These are phyloP conservation scores for Hamamelis virginiana DNA, from an alignment of 164 flowering plant genomes.

Conservation along the genomic window DNA sequence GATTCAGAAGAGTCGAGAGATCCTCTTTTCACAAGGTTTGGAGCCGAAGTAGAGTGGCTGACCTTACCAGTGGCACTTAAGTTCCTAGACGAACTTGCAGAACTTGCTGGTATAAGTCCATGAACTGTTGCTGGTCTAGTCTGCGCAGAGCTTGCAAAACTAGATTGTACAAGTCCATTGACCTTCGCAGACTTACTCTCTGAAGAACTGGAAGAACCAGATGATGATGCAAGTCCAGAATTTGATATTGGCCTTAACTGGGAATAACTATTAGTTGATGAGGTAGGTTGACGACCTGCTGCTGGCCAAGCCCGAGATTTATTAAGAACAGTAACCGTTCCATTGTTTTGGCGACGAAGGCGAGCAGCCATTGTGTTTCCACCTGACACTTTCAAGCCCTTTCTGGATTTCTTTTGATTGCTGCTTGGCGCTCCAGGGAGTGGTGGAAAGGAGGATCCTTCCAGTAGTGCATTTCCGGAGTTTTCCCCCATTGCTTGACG, in stretches of 20 bases:
- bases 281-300: constrained; percentile 28
- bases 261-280: constrained; percentile 14
- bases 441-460: constrained; percentile 83
- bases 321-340: constrained; percentile 29
- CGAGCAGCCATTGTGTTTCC: constrained; percentile 71
- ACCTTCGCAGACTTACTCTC: constrained; percentile 10
- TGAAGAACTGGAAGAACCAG: constrained; percentile 9
- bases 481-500: constrained; percentile 63
- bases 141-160: constrained; percentile 35
- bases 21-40: constrained; percentile 47
- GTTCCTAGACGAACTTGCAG: constrained; percentile 28
- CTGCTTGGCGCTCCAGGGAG: constrained; percentile 43
- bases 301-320: constrained; percentile 40
- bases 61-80: constrained; percentile 29
- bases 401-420: constrained; percentile 34
- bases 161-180: constrained; percentile 28
- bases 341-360: constrained; percentile 47
- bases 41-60: constrained; percentile 57
- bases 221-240: constrained; percentile 15
- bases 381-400: constrained; percentile 27
- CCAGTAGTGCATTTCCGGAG: constrained; percentile 40
- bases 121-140: constrained; percentile 15
- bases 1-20: constrained; percentile 33
- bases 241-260: constrained; percentile 28
- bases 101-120: constrained; percentile 29